These are phyloP conservation scores for Collybia sp. DNA, from an alignment of 768 basidiomycete genomes.

Conservation along the genomic window DNA sequence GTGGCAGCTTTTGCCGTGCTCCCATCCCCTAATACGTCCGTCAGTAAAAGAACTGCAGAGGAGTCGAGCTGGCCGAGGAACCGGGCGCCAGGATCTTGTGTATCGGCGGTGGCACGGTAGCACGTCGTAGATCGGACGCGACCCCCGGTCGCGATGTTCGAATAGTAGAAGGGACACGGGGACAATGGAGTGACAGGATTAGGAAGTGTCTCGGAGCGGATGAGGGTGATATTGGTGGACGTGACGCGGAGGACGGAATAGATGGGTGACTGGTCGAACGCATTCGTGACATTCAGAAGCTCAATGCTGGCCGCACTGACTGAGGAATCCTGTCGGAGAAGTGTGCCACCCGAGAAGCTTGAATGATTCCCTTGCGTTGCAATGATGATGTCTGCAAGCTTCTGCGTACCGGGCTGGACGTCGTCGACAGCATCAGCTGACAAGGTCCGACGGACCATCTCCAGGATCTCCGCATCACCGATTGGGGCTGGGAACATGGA, in stretches of 20 bases:
- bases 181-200: too few relatives aligned
- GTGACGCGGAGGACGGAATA: conserved; percentile 3
- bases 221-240: conserved; percentile 2
- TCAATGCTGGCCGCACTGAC: conserved; percentile 4
- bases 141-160: neutral
- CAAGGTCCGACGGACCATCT: conserved; percentile 6
- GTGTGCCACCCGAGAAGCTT: conserved; percentile 4
- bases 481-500: conserved; percentile 1
- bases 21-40: too few relatives aligned
- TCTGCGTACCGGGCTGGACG: conserved; percentile 4
- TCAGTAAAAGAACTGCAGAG: too few relatives aligned
- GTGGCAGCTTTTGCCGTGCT: too few relatives aligned
- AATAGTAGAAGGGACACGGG: neutral
- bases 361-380: conserved; percentile 3
- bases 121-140: too few relatives aligned
- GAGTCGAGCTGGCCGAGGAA: too few relatives aligned
- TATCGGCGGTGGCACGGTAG: too few relatives aligned
- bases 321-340: conserved; percentile 4
- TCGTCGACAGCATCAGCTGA: conserved; percentile 2
- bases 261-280: neutral
- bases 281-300: conserved; percentile 3
- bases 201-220: too few relatives aligned
- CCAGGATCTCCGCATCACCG: conserved; percentile 4
- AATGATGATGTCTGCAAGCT: conserved; percentile 4
- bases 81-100: too few relatives aligned